A percentile compares a stretch with the other conserved stretches of the same genome.
phyloP scores from a whole-genome alignment of 768 basidiomycete genomes.

The Inosperma sp. region DNA sequence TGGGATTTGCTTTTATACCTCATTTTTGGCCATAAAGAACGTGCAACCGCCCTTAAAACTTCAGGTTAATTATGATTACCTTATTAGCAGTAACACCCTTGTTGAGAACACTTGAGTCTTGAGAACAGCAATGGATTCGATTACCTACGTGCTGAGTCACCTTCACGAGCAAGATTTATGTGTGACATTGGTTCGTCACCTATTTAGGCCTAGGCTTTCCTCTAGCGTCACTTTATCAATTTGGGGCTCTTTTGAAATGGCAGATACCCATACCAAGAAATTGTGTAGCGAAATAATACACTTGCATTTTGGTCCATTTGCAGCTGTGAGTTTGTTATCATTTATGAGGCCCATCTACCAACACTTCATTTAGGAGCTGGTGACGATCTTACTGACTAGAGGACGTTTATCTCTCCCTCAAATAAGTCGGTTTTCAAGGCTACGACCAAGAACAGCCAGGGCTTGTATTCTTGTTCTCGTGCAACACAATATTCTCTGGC shows the following conservation, averaged over 20 bases:
- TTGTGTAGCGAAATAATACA: constrained; percentile 60
- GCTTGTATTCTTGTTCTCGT: constrained; percentile 72
- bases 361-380: constrained; percentile 53
- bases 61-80: too few species aligned
- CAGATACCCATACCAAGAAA: constrained; percentile 55
- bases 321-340: constrained; percentile 47
- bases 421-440: constrained; percentile 60
- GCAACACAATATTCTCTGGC: constrained; percentile 92
- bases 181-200: too few species aligned
- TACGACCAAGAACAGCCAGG: constrained; percentile 65
- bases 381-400: constrained; percentile 66
- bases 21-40: too few species aligned
- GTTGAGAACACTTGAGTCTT: too few species aligned
- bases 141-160: too few species aligned
- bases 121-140: too few species aligned
- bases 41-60: too few species aligned
- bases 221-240: constrained; percentile 1
- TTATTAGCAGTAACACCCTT: too few species aligned
- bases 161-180: too few species aligned
- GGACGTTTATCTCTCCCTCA: constrained; percentile 76
- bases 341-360: background rate
- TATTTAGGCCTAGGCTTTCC: too few species aligned
- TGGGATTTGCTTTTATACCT: too few species aligned
- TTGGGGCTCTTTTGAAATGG: constrained; percentile 40
- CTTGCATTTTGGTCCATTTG: constrained; percentile 61